Percentiles rank a stretch among this genome's conserved stretches.
These are phyloP conservation scores for Volvariella surrecta DNA, from an alignment of 1,284 basidiomycete species.

Conservation along the genomic window DNA sequence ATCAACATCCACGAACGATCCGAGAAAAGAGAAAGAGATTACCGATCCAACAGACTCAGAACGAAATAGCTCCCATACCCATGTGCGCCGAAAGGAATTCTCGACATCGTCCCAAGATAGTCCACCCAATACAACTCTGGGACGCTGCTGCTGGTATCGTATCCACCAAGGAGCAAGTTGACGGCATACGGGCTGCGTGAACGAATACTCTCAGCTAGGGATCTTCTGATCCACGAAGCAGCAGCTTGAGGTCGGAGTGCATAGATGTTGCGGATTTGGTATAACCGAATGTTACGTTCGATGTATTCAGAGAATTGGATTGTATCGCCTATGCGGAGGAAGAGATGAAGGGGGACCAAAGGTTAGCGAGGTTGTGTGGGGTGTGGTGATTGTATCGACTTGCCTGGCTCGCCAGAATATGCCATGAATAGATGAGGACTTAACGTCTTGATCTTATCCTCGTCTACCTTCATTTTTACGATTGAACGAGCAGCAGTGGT, in stretches of 20 bases:
- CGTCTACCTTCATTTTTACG: constrained; percentile 95
- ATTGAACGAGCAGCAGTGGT: constrained; percentile 86
- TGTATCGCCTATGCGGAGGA: constrained; percentile 69
- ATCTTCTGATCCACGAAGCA: constrained; percentile 89
- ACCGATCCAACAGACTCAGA: constrained; percentile 88
- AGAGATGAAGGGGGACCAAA: background rate
- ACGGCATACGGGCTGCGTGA: constrained; percentile 87
- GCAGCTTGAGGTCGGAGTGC: constrained; percentile 86
- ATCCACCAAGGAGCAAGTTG: constrained; percentile 90
- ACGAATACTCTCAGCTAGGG: constrained; percentile 85
- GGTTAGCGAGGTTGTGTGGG: constrained; percentile 2
- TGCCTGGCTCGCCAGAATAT: constrained; percentile 89
- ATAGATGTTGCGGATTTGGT: constrained; percentile 92
- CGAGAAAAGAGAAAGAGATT: constrained; percentile 15
- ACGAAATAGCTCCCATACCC: constrained; percentile 94
- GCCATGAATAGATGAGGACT: constrained; percentile 94
- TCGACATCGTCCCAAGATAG: constrained; percentile 84
- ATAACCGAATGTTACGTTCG: constrained; percentile 91
- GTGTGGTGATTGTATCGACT: constrained; percentile 16
- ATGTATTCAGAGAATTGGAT: constrained; percentile 96
- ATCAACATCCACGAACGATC: background rate
- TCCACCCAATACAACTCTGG: constrained; percentile 95
- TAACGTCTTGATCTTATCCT: constrained; percentile 94
- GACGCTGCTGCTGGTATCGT: constrained; percentile 59
- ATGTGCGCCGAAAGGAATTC: constrained; percentile 92